These are phyloP conservation scores for Tilletia setariae DNA, from an alignment of 1,284 basidiomycete genomes.

Conservation along the genomic window DNA sequence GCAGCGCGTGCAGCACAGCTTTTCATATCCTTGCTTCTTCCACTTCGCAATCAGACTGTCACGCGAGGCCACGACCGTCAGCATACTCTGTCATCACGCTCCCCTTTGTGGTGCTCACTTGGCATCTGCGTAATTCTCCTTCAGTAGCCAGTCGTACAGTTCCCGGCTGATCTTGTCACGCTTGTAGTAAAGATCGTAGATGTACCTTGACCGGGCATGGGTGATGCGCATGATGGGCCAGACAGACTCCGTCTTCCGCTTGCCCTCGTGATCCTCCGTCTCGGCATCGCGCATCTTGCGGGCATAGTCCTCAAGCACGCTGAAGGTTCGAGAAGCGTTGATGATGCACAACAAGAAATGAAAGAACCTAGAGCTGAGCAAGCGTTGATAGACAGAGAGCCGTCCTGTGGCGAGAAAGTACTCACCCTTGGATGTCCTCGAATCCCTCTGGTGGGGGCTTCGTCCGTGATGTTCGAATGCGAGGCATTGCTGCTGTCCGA, in stretches of 20 bases:
- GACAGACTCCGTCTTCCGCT: slow-evolving; percentile 91
- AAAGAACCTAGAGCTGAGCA: not conserved
- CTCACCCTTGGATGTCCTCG: slow-evolving; percentile 76
- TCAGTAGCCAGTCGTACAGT: slow-evolving; percentile 96
- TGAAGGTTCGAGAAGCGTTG: not conserved
- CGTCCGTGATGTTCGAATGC: slow-evolving; percentile 87
- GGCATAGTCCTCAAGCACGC: slow-evolving; percentile 51
- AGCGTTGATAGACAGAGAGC: no score
- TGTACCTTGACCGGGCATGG: slow-evolving; percentile 81
- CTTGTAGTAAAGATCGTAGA: slow-evolving; percentile 98
- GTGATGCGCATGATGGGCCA: slow-evolving; percentile 99
- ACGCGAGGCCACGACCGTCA: slow-evolving; percentile 10
- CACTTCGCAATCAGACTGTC: slow-evolving; percentile 92
- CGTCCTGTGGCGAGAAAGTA: not conserved
- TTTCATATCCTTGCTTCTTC: slow-evolving; percentile 99
- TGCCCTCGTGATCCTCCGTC: slow-evolving; percentile 95
- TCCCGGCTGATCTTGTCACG: slow-evolving; percentile 89
- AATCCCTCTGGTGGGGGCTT: slow-evolving; percentile 95
- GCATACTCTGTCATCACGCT: not conserved
- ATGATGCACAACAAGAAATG: not conserved
- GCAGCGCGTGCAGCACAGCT: slow-evolving; percentile 92
- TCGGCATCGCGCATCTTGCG: slow-evolving; percentile 60
- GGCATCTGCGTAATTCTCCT: slow-evolving; percentile 94
- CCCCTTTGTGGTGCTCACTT: slow-evolving; percentile 69
- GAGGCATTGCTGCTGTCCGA: slow-evolving; percentile 69